A percentile compares a stretch with the other conserved stretches of the same genome.
phyloP scores from a whole-genome alignment of 1,284 basidiomycete genomes.

The Leucoagaricus sp. region DNA sequence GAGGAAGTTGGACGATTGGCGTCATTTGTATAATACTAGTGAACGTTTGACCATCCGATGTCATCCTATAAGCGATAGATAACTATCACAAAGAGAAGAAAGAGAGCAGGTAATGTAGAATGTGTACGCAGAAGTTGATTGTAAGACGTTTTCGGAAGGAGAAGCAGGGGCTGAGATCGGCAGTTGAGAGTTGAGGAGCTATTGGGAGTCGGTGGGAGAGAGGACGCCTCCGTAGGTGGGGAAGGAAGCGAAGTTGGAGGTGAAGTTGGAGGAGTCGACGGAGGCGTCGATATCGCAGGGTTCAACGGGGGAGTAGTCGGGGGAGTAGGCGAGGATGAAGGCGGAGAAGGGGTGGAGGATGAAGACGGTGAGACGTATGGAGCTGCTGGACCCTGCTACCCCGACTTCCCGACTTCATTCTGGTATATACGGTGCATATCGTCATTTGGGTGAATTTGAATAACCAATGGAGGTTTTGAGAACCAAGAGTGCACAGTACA shows the following conservation, averaged over 20 bases:
- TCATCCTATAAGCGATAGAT: conserved; percentile 21
- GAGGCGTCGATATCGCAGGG: too few species aligned
- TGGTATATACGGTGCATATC: too few species aligned
- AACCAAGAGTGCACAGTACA: background rate
- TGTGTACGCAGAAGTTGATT: background rate
- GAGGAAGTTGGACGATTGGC: conserved; percentile 28
- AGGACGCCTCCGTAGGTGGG: too few species aligned
- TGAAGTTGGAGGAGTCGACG: conserved; percentile 10
- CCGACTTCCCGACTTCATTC: background rate
- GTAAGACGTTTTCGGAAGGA: background rate
- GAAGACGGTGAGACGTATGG: too few species aligned
- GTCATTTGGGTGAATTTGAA: too few species aligned
- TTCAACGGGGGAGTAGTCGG: too few species aligned
- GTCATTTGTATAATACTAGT: conserved; percentile 31
- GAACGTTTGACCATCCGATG: conserved; percentile 30
- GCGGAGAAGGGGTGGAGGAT: too few species aligned
- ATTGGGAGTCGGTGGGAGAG: conserved; percentile 3
- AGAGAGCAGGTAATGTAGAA: background rate
- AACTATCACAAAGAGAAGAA: background rate
- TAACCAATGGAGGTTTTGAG: conserved; percentile 7
- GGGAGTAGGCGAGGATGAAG: too few species aligned
- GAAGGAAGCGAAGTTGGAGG: conserved; percentile 4
- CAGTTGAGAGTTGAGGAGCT: background rate
- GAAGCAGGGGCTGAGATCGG: background rate
- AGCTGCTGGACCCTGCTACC: background rate